Conservation (phyloP, 495 filamentous ascomycete genomes). For the Penicillium odoratum region DNA sequence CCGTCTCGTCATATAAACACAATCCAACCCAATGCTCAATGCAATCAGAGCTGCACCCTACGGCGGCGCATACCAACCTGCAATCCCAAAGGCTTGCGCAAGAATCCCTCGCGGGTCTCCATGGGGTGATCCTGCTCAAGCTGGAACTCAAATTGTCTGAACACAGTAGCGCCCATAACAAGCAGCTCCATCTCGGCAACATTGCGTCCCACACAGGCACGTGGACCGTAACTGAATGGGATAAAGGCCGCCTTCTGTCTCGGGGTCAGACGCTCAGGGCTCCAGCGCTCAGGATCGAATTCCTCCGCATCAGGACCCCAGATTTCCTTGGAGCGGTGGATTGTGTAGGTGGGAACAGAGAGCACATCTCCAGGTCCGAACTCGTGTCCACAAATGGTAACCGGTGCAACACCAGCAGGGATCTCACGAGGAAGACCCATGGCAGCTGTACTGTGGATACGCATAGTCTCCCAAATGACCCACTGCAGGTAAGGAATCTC, state of each 20-base stretch:
- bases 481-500: conserved; percentile 64
- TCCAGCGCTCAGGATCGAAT: conserved; percentile 85
- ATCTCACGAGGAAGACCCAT: conserved; percentile 85
- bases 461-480: conserved; percentile 87
- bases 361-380: conserved; percentile 77
- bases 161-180: conserved; percentile 75
- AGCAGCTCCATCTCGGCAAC: conserved; percentile 94
- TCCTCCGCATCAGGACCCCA: conserved; percentile 77
- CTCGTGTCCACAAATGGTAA: conserved; percentile 57
- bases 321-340: conserved; percentile 79
- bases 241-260: conserved; percentile 77
- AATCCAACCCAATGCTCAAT: neutral
- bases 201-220: conserved; percentile 81
- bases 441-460: conserved; percentile 84
- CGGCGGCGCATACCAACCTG: conserved; percentile 67
- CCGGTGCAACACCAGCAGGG: conserved; percentile 57
- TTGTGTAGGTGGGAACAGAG: conserved; percentile 82
- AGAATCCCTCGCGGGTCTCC: conserved; percentile 84
- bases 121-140: conserved; percentile 65
- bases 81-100: conserved; percentile 81
- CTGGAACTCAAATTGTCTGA: conserved; percentile 72
- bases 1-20: neutral
- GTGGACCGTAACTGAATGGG: conserved; percentile 79
- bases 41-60: neutral
- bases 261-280: conserved; percentile 49